These are phyloP conservation scores for Apophysomyces elegans DNA, from an alignment of 371 early-diverging fungal genomes.

Conservation along the genomic window DNA sequence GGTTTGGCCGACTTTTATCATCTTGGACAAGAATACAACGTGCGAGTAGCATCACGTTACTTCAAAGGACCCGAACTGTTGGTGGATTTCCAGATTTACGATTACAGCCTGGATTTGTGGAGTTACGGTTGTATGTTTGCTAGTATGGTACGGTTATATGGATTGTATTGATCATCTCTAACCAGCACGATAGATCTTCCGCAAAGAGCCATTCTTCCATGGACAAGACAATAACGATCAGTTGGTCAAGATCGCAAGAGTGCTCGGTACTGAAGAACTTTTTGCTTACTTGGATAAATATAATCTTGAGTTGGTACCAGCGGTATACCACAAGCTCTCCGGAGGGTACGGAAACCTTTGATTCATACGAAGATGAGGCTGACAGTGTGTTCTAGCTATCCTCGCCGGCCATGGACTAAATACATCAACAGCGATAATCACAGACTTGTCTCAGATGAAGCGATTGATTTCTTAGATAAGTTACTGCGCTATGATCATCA, in stretches of 20 bases:
- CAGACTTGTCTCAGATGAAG: slow-evolving; percentile 81
- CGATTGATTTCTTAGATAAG: slow-evolving; percentile 94
- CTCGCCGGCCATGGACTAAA: slow-evolving; percentile 91
- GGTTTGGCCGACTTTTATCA: slow-evolving; percentile 99
- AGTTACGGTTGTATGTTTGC: slow-evolving; percentile 99
- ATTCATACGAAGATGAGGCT: background rate
- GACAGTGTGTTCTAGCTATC: slow-evolving; percentile 61
- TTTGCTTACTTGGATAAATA: slow-evolving; percentile 94
- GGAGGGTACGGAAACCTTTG: slow-evolving; percentile 47
- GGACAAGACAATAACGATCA: slow-evolving; percentile 99
- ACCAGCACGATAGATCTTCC: slow-evolving; percentile 82
- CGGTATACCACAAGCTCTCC: slow-evolving; percentile 83
- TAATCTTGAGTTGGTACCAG: slow-evolving; percentile 82
- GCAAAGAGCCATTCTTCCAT: slow-evolving; percentile 99
- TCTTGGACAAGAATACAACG: slow-evolving; percentile 97
- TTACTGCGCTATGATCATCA: slow-evolving; percentile 98
- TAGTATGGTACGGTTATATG: slow-evolving; percentile 71
- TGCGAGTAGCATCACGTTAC: slow-evolving; percentile 98
- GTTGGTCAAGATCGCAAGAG: slow-evolving; percentile 96
- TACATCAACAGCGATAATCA: slow-evolving; percentile 91
- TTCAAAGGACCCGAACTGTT: slow-evolving; percentile 99
- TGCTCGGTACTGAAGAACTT: slow-evolving; percentile 95
- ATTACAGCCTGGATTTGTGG: slow-evolving; percentile 99
- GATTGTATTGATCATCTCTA: background rate
- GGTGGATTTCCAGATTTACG: slow-evolving; percentile 97